These are phyloP conservation scores for Hypsizygus marmoreus DNA, from an alignment of 768 basidiomycete species.

Conservation along the genomic window DNA sequence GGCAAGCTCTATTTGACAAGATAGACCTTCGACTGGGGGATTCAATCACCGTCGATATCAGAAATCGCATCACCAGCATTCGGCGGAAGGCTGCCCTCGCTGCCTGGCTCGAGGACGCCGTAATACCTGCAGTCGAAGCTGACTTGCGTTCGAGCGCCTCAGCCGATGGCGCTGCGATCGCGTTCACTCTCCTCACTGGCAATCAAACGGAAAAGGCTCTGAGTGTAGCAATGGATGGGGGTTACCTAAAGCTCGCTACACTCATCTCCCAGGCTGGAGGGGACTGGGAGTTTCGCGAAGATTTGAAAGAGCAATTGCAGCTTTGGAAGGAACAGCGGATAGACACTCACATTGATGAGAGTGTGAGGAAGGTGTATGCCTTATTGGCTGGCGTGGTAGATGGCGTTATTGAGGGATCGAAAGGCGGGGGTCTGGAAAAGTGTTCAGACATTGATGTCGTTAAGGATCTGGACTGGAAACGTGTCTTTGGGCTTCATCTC, in stretches of 20 bases:
- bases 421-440: constrained; percentile 50
- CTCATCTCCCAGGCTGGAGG: constrained; percentile 87
- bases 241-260: constrained; percentile 84
- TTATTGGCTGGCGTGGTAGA: constrained; percentile 75
- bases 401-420: constrained; percentile 56
- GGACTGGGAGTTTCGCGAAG: constrained; percentile 69
- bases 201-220: constrained; percentile 87
- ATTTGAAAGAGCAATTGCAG: constrained; percentile 72
- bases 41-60: constrained; percentile 59
- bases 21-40: constrained; percentile 64
- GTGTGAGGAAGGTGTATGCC: constrained; percentile 79
- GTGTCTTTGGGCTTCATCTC: constrained; percentile 84
- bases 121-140: constrained; percentile 69
- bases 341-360: constrained; percentile 65
- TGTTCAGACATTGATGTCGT: constrained; percentile 62
- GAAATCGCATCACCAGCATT: constrained; percentile 59
- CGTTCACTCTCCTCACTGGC: constrained; percentile 83
- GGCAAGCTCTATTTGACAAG: constrained; percentile 84
- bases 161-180: constrained; percentile 45
- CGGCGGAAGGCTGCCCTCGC: constrained; percentile 81
- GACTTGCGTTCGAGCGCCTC: constrained; percentile 52
- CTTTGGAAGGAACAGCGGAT: constrained; percentile 83
- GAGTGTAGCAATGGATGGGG: constrained; percentile 68
- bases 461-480: constrained; percentile 89
- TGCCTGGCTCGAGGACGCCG: constrained; percentile 79